Conservation (phyloP, 208 protist genomes). For the Trypanosoma mega region DNA sequence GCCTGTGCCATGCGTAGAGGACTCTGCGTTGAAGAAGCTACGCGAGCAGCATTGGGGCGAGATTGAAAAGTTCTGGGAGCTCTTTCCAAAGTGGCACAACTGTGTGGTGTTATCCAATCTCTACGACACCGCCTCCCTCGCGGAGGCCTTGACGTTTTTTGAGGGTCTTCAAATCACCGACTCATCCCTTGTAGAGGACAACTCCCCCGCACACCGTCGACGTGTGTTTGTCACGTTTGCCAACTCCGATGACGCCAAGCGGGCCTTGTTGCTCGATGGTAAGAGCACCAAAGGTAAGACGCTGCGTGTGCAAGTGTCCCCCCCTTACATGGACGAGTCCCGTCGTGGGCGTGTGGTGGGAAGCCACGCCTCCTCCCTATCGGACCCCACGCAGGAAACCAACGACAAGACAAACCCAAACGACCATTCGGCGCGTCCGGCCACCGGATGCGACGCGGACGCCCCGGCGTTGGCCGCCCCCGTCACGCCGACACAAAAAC, state of each 20-base stretch:
- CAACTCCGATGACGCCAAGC: constrained; percentile 36
- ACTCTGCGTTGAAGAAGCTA: constrained; percentile 66
- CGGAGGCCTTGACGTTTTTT: constrained; percentile 61
- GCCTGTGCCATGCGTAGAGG: constrained; percentile 74
- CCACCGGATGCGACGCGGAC: not conserved
- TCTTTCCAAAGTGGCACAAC: constrained; percentile 59
- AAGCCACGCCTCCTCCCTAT: not conserved
- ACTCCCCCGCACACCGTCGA: constrained; percentile 53
- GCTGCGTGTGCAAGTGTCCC: constrained; percentile 79
- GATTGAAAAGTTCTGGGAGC: constrained; percentile 72
- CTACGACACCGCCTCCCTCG: constrained; percentile 62
- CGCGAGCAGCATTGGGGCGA: constrained; percentile 71
- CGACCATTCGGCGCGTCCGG: no score
- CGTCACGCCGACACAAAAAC: not conserved
- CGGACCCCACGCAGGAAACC: constrained; percentile 1
- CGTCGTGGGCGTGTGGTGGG: constrained; percentile 54
- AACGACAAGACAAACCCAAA: no score
- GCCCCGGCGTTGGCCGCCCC: not conserved
- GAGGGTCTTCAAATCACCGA: constrained; percentile 38
- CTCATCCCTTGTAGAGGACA: constrained; percentile 59
- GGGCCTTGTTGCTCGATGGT: constrained; percentile 73
- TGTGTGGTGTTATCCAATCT: constrained; percentile 81
- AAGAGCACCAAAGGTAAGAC: constrained; percentile 80
- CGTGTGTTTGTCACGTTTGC: constrained; percentile 77
- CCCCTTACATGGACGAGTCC: constrained; percentile 62